These are phyloP conservation scores for Candida labiduridarum DNA, from an alignment of 1,139 yeast genomes.

Conservation along the genomic window DNA sequence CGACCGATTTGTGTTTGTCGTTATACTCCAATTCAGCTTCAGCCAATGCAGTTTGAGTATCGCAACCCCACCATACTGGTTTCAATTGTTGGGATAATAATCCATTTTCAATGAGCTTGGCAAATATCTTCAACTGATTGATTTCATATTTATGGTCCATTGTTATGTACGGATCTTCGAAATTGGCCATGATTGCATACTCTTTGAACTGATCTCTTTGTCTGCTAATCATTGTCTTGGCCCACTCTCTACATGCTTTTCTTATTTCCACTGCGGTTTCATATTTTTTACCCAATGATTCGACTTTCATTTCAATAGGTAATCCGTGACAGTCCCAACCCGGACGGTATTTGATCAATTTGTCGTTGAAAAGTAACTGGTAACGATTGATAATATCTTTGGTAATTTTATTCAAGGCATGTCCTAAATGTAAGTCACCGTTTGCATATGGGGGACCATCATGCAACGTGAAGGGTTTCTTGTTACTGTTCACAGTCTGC, in stretches of 20 bases:
- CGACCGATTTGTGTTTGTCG: slow-evolving; percentile 67
- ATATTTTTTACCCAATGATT: slow-evolving; percentile 16
- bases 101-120: slow-evolving; percentile 63
- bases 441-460: slow-evolving; percentile 99
- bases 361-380: slow-evolving; percentile 60
- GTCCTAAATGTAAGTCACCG: slow-evolving; percentile 92
- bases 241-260: slow-evolving; percentile 66
- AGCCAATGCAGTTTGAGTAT: slow-evolving; percentile 90
- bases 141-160: slow-evolving; percentile 70
- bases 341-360: slow-evolving; percentile 70
- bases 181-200: slow-evolving; percentile 84
- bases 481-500: slow-evolving; percentile 16
- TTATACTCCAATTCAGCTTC: slow-evolving; percentile 94
- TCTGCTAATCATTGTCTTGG: slow-evolving; percentile 58
- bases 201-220: slow-evolving; percentile 68
- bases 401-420: slow-evolving; percentile 83
- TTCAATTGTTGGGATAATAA: slow-evolving; percentile 80
- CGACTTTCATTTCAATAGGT: slow-evolving; percentile 79
- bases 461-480: slow-evolving; percentile 62
- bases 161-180: slow-evolving; percentile 72
- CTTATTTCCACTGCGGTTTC: slow-evolving; percentile 56
- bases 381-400: slow-evolving; percentile 84
- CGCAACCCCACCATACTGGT: slow-evolving; percentile 98
- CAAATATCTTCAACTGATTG: slow-evolving; percentile 72
- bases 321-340: slow-evolving; percentile 99